These are phyloP conservation scores for Agroathelia rolfsii DNA, from an alignment of 1,284 basidiomycete genomes.

Conservation along the genomic window DNA sequence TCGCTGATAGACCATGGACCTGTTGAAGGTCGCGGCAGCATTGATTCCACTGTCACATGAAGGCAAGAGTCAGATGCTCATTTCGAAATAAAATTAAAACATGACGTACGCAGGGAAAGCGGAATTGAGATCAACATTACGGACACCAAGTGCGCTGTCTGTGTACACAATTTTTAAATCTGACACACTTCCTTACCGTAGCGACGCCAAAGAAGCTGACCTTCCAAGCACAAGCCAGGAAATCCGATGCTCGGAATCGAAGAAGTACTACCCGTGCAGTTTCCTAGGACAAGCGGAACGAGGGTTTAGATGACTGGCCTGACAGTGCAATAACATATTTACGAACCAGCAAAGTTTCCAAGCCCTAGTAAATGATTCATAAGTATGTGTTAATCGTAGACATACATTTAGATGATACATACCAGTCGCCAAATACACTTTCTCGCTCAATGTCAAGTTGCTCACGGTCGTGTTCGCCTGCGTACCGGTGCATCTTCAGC, in stretches of 20 bases:
- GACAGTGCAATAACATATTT: not conserved
- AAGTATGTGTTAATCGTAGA: not conserved
- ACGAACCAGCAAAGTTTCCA: conserved; percentile 30
- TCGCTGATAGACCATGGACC: conserved; percentile 52
- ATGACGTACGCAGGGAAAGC: conserved; percentile 63
- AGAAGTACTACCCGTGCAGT: conserved; percentile 63
- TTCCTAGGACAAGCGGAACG: conserved; percentile 30
- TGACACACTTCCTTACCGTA: not conserved
- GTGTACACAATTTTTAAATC: conserved; percentile 3
- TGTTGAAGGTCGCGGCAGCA: conserved; percentile 60
- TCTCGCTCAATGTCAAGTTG: conserved; percentile 40
- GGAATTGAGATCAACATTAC: conserved; percentile 50
- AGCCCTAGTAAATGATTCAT: conserved; percentile 25
- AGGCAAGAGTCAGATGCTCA: too few species aligned
- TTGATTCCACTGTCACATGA: conserved; percentile 43
- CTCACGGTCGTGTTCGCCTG: conserved; percentile 37
- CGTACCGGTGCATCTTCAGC: too few species aligned
- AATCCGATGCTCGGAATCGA: conserved; percentile 52
- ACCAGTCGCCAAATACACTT: conserved; percentile 50
- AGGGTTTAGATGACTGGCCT: not conserved
- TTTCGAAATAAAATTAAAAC: too few species aligned
- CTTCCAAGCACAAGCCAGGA: conserved; percentile 60
- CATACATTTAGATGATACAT: conserved; percentile 8
- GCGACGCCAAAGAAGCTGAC: conserved; percentile 25
- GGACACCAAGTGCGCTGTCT: conserved; percentile 54